These are phyloP conservation scores for Adenanthera pavonina DNA, from an alignment of 306 rosid genomes.

Conservation along the genomic window DNA sequence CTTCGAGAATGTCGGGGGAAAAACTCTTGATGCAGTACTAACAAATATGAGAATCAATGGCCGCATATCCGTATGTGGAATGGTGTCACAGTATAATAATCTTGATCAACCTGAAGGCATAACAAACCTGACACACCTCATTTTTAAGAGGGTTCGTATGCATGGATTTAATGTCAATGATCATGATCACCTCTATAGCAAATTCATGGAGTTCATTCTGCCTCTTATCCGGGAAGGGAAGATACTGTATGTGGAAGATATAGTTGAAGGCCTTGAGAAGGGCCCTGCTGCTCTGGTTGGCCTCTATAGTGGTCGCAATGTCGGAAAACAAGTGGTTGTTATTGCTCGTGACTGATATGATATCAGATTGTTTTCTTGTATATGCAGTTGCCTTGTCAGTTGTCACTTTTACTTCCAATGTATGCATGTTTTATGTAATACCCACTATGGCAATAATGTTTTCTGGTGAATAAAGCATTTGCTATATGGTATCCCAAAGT, in stretches of 20 bases:
- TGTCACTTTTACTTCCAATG: too few relatives aligned
- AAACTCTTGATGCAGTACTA: neutral
- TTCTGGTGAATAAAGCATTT: too few relatives aligned
- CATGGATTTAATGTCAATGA: neutral
- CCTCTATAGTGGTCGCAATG: conserved; percentile 20
- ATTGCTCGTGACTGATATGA: conserved; percentile 3
- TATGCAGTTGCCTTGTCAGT: too few relatives aligned
- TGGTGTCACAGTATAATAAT: conserved; percentile 1
- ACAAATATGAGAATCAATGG: neutral
- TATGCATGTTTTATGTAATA: too few relatives aligned
- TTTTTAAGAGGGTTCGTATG: neutral
- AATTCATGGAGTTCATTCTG: neutral
- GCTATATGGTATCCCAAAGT: too few relatives aligned
- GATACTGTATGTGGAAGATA: conserved; percentile 2
- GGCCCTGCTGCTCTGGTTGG: conserved; percentile 18
- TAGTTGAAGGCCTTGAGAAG: conserved; percentile 20
- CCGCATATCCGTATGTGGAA: neutral
- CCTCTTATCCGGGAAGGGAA: conserved; percentile 17
- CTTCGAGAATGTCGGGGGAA: conserved; percentile 1
- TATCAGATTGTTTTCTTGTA: too few relatives aligned
- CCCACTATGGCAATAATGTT: too few relatives aligned
- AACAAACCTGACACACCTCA: neutral
- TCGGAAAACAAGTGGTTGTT: conserved; percentile 12
- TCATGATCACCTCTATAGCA: conserved; percentile 16
- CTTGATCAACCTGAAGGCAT: neutral